Conservation (phyloP, 2,329 filamentous ascomycete genomes). For the Didymella arachidicola region DNA sequence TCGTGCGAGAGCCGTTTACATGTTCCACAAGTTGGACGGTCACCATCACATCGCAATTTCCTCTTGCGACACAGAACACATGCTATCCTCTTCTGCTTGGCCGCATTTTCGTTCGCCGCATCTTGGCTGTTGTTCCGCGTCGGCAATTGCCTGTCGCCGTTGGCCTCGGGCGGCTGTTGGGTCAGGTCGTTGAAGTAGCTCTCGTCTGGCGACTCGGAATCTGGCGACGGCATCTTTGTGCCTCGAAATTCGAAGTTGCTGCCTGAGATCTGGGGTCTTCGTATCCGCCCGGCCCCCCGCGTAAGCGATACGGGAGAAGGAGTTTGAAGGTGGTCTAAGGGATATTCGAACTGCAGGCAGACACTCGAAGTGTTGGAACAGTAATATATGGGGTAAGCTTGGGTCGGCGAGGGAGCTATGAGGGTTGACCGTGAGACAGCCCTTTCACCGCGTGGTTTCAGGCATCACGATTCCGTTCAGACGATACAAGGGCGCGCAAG, state of each 20-base stretch:
- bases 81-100: constrained; percentile 80
- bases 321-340: not conserved
- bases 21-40: constrained; percentile 84
- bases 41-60: constrained; percentile 89
- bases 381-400: constrained; percentile 6
- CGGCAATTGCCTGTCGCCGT: constrained; percentile 38
- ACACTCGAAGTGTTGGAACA: not conserved
- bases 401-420: constrained; percentile 1
- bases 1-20: constrained; percentile 86
- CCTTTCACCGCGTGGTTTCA: constrained; percentile 15
- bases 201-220: constrained; percentile 53
- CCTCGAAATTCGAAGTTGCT: not conserved
- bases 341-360: not conserved
- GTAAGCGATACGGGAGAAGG: constrained; percentile 16
- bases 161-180: constrained; percentile 49
- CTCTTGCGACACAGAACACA: constrained; percentile 93
- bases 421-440: constrained; percentile 4
- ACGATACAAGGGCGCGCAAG: constrained; percentile 1
- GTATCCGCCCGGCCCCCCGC: constrained; percentile 7
- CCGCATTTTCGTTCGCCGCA: constrained; percentile 54
- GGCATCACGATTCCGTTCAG: constrained; percentile 17
- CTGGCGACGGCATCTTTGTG: constrained; percentile 41
- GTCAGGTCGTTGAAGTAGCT: constrained; percentile 65
- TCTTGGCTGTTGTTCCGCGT: constrained; percentile 53
- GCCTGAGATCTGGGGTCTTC: constrained; percentile 15